A percentile compares a stretch with the other conserved stretches of the same genome.
These are phyloP conservation scores for Chlorella ohadii DNA, from an alignment of 139 green algal genomes.

Conservation along the genomic window DNA sequence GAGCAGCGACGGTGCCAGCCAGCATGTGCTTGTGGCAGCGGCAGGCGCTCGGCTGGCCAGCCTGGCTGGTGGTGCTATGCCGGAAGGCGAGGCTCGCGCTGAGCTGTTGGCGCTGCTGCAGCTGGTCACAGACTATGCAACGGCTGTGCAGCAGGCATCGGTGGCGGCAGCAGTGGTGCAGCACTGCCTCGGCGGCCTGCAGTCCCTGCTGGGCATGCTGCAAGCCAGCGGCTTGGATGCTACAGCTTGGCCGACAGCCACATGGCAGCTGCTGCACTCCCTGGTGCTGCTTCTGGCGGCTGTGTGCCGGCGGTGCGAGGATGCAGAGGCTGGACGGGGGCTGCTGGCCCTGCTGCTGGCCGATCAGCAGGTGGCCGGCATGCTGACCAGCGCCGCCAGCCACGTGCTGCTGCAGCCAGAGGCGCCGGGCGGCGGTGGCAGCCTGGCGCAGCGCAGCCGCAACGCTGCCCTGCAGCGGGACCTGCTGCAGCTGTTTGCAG, in stretches of 20 bases:
- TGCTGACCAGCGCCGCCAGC: conserved; percentile 16
- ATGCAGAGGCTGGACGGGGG: conserved; percentile 28
- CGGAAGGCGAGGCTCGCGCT: not conserved
- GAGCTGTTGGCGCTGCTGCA: not conserved
- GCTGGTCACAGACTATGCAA: conserved; percentile 36
- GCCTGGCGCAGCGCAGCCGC: conserved; percentile 6
- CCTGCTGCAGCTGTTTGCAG: conserved; percentile 38
- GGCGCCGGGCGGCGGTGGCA: not conserved
- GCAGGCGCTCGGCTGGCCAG: not conserved
- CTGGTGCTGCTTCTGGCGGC: conserved; percentile 22
- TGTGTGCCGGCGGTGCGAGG: conserved; percentile 5
- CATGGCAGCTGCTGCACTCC: conserved; percentile 37
- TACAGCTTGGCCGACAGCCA: not conserved
- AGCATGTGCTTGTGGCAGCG: not conserved
- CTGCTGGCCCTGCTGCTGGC: conserved; percentile 30
- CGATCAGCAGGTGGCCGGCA: conserved; percentile 16
- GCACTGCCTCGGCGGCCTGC: conserved; percentile 21
- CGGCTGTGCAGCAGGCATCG: not conserved
- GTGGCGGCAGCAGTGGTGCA: conserved; percentile 2
- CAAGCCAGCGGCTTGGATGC: conserved; percentile 8
- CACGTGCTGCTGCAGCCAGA: conserved; percentile 30
- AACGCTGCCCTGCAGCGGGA: conserved; percentile 24
- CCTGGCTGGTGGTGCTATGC: not conserved
- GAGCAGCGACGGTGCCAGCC: not conserved
- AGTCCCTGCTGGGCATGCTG: conserved; percentile 32